Base-by-base conservation (phyloP, 306 rosid genomes). In the Mucuna pruriens region DNA sequence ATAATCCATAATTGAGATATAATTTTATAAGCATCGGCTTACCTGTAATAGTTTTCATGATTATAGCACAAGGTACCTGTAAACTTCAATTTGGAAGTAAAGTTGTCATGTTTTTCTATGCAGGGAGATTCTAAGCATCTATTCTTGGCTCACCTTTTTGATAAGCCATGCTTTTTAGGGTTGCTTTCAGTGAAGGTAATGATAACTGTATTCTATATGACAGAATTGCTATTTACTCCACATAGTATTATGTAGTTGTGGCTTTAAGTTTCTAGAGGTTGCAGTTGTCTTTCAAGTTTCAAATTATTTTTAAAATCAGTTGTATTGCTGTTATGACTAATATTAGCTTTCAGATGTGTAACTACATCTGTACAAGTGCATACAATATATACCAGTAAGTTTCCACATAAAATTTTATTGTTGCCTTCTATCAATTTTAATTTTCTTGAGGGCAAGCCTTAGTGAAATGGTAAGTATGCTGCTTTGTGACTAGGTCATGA, bases 91-190 rank as follows among this genome's bases (percentile, higher is more conserved):
- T 26, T 65, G 57, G 60, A 74, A 44, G 29, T 63, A 40, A 77
- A 6, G n/a, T 46, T 78, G 44, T 66, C 51, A 16, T 84, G 78
- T 58, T 84, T 13, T 67, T 57, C 78, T 66, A 6, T 83, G 86
- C 86, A 94, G 97, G 78, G 83, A 64, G 87, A 91, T 79, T 19
- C 87, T 19, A 92, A 88, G 92, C 94, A 94, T 84, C 80, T 90
- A 49, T 5, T 88, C 77, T 83, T 94, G 84, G 98, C 98, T 49
- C 97, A 94, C 84, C 93, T 94, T 48, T 94, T 92, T 39, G 97
- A 92, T 86, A 94, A 94, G 67, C 98, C 98, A 5, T 94, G 97
- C 86, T 94, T 94, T 84, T 83, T 92, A 42, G 98, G 98, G 61
- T 2, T 89, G 76, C 95, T 94, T 80, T 97, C 98, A 33, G 85